These are phyloP conservation scores for Castanea mollissima DNA, from an alignment of 306 rosid genomes.

Conservation along the genomic window DNA sequence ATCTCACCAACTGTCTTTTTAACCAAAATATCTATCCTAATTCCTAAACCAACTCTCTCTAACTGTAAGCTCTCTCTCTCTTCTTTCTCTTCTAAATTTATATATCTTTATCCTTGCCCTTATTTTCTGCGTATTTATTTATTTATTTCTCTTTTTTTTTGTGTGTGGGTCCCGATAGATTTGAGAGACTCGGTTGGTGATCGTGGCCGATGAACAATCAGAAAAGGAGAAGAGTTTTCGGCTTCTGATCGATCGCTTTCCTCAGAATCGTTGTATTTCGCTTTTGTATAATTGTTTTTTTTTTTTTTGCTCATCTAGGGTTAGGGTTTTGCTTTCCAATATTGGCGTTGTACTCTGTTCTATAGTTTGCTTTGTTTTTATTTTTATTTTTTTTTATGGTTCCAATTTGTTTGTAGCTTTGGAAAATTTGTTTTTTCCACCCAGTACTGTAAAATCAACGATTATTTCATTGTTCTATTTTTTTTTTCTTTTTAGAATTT, in stretches of 20 bases:
- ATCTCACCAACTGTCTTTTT: too few relatives aligned
- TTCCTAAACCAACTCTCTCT: too few relatives aligned
- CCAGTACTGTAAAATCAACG: constrained; percentile 51
- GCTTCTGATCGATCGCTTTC: not conserved
- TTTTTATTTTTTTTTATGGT: constrained; percentile 13
- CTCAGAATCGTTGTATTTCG: not conserved
- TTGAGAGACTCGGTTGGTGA: not conserved
- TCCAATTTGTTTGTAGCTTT: constrained; percentile 36
- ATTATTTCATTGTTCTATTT: constrained; percentile 43
- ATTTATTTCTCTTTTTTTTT: not conserved
- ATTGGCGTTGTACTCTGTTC: constrained; percentile 40
- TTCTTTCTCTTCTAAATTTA: too few relatives aligned
- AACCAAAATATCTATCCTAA: too few relatives aligned
- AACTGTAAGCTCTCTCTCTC: not conserved
- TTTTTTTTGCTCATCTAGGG: constrained; percentile 14
- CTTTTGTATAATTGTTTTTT: not conserved
- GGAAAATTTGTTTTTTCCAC: constrained; percentile 2
- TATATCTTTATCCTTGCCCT: not conserved
- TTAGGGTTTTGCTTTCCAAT: constrained; percentile 33
- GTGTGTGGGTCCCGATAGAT: not conserved
- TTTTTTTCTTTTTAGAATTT: constrained; percentile 4
- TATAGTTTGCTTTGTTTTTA: constrained; percentile 29
- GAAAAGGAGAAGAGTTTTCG: not conserved
- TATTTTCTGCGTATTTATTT: not conserved
- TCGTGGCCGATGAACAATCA: not conserved